Base-by-base conservation (phyloP, 768 basidiomycete genomes). In the Mrakia blollopis region DNA sequence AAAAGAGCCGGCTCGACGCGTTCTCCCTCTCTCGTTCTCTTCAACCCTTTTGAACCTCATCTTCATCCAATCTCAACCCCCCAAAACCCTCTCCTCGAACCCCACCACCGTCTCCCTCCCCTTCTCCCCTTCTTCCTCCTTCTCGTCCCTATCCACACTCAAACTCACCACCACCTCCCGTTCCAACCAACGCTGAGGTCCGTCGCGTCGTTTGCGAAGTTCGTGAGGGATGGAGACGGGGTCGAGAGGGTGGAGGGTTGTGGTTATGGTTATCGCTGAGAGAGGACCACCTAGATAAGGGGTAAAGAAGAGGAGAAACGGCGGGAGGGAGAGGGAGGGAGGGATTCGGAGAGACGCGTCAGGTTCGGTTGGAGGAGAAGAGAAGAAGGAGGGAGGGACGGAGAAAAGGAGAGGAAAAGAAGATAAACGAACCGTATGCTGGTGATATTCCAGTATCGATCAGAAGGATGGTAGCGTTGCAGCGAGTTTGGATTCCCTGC, bases 381-480 rank as follows among this genome's bases (percentile, higher is more conserved):
- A 9, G 44, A 44, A 44, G 11, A 23, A 50, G 30, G 47, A 50
- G 18, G 18, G 2, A 18, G 18, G 47, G 47, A 21, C 32, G n/a
- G 37, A 30, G 37, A 14, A n/a, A 23, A 10, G 32, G 37, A 32
- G 41, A 39, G 41, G 35, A 62, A 18, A 63, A 68, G 69, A 32
- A 60, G 16, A 39, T 10, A 61, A 30, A 65, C 28, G 65, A 28
- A 35, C 65, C 44, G 23, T 78, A 78, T 0, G 77, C 77, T 9
- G 77, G 77, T n/a, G 72, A 79, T 84, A 70, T 68, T 90, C 92
- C 94, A 0, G 96, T 98, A 82, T 99, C 96, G 71, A 99, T 98
- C 78, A 98, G 91, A 80, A 98, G 90, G 62, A 98, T 89, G 80
- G 92, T 94, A n/a, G 93, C 94, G 54, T 89, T 87, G 82, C 97